Percentiles rank a stretch among this genome's conserved stretches.
Evolutionary conservation across 495 filamentous ascomycete species (phyloP).

Genomic region (Letharia lupina): DNA sequence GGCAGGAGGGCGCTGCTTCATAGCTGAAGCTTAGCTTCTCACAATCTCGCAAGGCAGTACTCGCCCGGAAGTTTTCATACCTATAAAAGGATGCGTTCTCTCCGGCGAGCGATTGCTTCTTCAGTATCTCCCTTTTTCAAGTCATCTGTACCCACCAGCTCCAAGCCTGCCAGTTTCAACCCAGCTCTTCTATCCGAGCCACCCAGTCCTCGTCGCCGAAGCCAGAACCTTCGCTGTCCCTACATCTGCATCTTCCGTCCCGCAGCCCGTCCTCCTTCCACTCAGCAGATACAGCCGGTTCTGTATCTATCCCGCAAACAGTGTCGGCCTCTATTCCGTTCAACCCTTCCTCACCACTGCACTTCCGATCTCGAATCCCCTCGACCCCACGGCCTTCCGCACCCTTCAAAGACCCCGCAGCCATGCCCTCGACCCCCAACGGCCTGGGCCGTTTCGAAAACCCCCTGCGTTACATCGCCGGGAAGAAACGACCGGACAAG

Average conservation of each 20-base stretch:
- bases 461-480: too few relatives aligned
- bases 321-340: too few relatives aligned
- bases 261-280: neutral
- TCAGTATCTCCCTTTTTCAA: neutral
- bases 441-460: too few relatives aligned
- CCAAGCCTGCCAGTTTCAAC: neutral
- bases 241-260: neutral
- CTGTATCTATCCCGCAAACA: neutral
- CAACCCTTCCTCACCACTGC: neutral
- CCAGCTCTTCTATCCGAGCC: neutral
- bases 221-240: neutral
- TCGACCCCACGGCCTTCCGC: neutral
- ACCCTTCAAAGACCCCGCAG: neutral
- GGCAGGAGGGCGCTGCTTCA: neutral
- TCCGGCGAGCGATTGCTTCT: neutral
- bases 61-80: too few relatives aligned
- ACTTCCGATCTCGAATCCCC: neutral
- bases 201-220: neutral
- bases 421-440: neutral
- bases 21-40: neutral
- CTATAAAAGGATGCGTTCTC: neutral
- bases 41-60: too few relatives aligned
- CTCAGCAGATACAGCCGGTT: neutral
- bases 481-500: too few relatives aligned
- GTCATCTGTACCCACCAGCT: neutral